Percentiles rank a stretch among this genome's conserved stretches.
phyloP scores from a whole-genome alignment of 352 stramenopile genomes.

The Globisporangium spiculum region DNA sequence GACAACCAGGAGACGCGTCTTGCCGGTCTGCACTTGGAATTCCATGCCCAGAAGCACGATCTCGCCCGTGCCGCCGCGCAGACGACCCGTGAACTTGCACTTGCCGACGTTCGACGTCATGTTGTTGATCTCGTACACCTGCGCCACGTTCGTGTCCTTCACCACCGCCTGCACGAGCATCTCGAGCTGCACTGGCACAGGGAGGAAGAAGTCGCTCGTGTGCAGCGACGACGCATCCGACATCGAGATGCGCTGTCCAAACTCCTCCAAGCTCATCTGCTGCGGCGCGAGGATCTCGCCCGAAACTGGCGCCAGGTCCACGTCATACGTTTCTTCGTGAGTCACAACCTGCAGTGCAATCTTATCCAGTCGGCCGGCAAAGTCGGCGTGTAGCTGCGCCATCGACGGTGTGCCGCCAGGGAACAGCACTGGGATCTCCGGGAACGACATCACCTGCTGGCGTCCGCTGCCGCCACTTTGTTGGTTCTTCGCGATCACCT shows the following conservation, averaged over 20 bases:
- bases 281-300: conserved; percentile 72
- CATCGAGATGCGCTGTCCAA: conserved; percentile 63
- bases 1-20: conserved; percentile 62
- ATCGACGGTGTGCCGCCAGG: conserved; percentile 69
- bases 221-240: conserved; percentile 49
- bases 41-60: conserved; percentile 59
- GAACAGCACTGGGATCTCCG: conserved; percentile 81
- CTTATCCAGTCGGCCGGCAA: conserved; percentile 63
- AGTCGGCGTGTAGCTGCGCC: conserved; percentile 84
- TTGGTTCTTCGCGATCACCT: conserved; percentile 34
- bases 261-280: conserved; percentile 71
- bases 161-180: conserved; percentile 44
- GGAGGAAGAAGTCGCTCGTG: conserved; percentile 55
- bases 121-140: conserved; percentile 80
- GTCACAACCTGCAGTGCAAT: conserved; percentile 62
- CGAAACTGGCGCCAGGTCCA: conserved; percentile 55
- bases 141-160: conserved; percentile 59
- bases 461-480: background rate
- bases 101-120: conserved; percentile 52
- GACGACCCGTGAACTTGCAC: conserved; percentile 66
- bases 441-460: conserved; percentile 69
- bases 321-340: conserved; percentile 46
- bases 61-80: conserved; percentile 46
- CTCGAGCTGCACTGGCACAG: conserved; percentile 49
- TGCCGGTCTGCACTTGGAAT: conserved; percentile 59